Evolutionary conservation across 371 early-diverging fungal species (phyloP), one percentile per base, ranked within the genome.

Genomic region (Batkoa obscura): DNA sequence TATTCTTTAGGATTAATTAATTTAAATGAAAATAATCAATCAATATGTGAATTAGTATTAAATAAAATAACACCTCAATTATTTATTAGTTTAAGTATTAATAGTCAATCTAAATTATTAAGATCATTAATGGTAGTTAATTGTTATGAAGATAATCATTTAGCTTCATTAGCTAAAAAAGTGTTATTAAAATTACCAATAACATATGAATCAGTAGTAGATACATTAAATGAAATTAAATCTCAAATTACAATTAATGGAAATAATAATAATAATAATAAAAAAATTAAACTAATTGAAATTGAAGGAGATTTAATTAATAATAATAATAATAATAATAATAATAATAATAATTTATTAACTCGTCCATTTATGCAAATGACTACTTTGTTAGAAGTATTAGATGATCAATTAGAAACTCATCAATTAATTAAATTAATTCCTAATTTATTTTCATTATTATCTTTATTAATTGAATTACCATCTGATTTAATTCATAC

Each of bases 391-490:
- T 34, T 54, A 9, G 55, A 54, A 37, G 37, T 33, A 2, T 4
- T 54, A 6, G 43, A 54, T 31, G 4, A 23, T 31, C 39, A 10
- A 5, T 41, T 42, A 13, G 9, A n/a, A n/a, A n/a, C n/a, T n/a
- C n/a, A n/a, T n/a, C n/a, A n/a, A n/a, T n/a, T n/a, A n/a, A n/a
- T n/a, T n/a, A n/a, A n/a, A n/a, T n/a, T n/a, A n/a, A n/a, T n/a
- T n/a, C n/a, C n/a, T n/a, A n/a, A n/a, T n/a, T n/a, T n/a, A n/a
- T n/a, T n/a, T n/a, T n/a, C n/a, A n/a, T n/a, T n/a, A n/a, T n/a
- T n/a, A n/a, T n/a, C n/a, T n/a, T n/a, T n/a, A n/a, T n/a, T 90
- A 60, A 67, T 83, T 49, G 75, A 79, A 58, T 61, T 75, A 37
- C 73, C 77, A 32, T 58, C 71, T 3, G 66, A 71, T 50, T 69